These are phyloP conservation scores for Globisporangium parvum DNA, from an alignment of 352 stramenopile species.

Conservation along the genomic window DNA sequence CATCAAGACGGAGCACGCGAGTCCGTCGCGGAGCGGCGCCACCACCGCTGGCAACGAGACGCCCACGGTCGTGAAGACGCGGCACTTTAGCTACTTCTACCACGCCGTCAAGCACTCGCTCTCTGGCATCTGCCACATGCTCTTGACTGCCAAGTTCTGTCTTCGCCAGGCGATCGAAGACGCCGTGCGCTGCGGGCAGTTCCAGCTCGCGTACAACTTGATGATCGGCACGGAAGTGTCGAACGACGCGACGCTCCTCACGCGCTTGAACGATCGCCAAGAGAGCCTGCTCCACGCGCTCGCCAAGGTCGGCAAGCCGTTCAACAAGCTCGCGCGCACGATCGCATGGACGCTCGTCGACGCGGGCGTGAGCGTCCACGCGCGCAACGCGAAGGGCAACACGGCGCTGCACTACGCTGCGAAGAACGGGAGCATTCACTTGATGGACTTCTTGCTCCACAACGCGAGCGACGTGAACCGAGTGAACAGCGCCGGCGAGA, in stretches of 20 bases:
- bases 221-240: slow-evolving; percentile 50
- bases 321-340: slow-evolving; percentile 41
- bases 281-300: slow-evolving; percentile 67
- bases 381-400: slow-evolving; percentile 31
- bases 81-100: slow-evolving; percentile 64
- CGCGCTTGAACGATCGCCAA: slow-evolving; percentile 30
- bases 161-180: slow-evolving; percentile 74
- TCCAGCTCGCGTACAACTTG: slow-evolving; percentile 66
- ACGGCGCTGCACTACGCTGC: slow-evolving; percentile 58
- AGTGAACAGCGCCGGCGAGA: slow-evolving; percentile 38
- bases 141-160: slow-evolving; percentile 66
- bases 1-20: slow-evolving; percentile 18
- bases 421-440: slow-evolving; percentile 38
- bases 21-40: background rate
- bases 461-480: slow-evolving; percentile 40
- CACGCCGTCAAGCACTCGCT: slow-evolving; percentile 63
- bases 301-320: slow-evolving; percentile 44
- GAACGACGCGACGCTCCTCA: slow-evolving; percentile 32
- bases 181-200: slow-evolving; percentile 56
- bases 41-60: background rate
- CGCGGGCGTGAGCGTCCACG: slow-evolving; percentile 26
- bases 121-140: slow-evolving; percentile 76
- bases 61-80: slow-evolving; percentile 11
- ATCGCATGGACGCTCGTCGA: slow-evolving; percentile 72
- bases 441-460: slow-evolving; percentile 74